phyloP scores from a whole-genome alignment of 2,329 filamentous ascomycete genomes.

The Cladobotryum mycophilum region DNA sequence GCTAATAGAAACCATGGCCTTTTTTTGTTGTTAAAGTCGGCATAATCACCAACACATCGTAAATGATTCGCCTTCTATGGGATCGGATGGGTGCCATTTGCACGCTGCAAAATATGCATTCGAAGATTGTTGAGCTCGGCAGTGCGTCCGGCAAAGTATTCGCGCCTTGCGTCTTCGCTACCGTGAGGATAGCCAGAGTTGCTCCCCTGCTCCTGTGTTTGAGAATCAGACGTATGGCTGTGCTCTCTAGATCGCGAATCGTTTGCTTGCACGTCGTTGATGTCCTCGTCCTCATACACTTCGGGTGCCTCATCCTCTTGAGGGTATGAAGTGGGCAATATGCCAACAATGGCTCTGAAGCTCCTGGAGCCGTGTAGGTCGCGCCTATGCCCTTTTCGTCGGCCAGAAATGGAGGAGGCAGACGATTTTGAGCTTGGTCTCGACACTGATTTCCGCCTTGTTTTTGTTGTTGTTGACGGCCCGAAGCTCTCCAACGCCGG shows the following conservation, averaged over 20 bases:
- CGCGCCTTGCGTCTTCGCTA: neutral
- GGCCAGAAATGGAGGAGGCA: too few relatives aligned
- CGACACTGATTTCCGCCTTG: conserved; percentile 1
- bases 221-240: neutral
- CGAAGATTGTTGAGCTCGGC: conserved; percentile 8
- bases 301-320: neutral
- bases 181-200: neutral
- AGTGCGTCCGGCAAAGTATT: conserved; percentile 4
- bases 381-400: neutral
- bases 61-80: too few relatives aligned
- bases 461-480: conserved; percentile 3
- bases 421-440: too few relatives aligned
- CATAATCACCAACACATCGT: too few relatives aligned
- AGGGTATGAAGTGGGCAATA: neutral
- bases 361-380: neutral
- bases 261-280: neutral
- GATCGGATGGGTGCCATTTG: neutral
- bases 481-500: neutral
- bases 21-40: too few relatives aligned
- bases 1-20: too few relatives aligned
- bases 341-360: neutral
- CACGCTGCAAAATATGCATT: conserved; percentile 9
- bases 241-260: conserved; percentile 1
- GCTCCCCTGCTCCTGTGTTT: neutral
- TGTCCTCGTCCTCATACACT: conserved; percentile 1